Evolutionary conservation across 164 flowering plant species (phyloP).

Genomic region (Magnolia changhungtana): DNA sequence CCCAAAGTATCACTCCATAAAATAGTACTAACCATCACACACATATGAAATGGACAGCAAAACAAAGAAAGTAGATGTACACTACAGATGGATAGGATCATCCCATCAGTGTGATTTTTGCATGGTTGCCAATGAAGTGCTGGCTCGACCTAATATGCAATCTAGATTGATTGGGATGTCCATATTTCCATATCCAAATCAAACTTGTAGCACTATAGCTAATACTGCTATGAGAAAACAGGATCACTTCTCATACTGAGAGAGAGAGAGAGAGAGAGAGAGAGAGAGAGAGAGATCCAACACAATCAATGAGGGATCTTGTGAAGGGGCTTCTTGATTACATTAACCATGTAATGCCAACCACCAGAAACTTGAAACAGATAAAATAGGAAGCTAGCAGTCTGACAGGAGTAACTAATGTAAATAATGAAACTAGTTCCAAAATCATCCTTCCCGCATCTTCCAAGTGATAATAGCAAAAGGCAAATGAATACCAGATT

Average conservation of each 20-base stretch:
- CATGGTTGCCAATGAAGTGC: not conserved
- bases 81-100: not conserved
- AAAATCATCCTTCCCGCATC: not conserved
- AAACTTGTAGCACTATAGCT: not conserved
- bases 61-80: no score
- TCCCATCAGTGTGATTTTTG: not conserved
- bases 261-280: no score
- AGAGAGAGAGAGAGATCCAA: not conserved
- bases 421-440: not conserved
- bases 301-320: not conserved
- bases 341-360: not conserved
- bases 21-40: not conserved
- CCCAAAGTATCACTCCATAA: not conserved
- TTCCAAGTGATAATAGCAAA: not conserved
- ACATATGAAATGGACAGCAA: not conserved
- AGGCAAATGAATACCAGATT: not conserved
- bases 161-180: not conserved
- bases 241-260: not conserved
- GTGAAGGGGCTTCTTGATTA: not conserved
- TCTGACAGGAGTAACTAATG: not conserved
- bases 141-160: not conserved
- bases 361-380: not conserved
- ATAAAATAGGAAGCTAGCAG: not conserved
- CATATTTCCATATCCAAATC: not conserved
- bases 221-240: not conserved